These are phyloP conservation scores for Colletotrichum karsti DNA, from an alignment of 2,329 filamentous ascomycete species.

Conservation along the genomic window DNA sequence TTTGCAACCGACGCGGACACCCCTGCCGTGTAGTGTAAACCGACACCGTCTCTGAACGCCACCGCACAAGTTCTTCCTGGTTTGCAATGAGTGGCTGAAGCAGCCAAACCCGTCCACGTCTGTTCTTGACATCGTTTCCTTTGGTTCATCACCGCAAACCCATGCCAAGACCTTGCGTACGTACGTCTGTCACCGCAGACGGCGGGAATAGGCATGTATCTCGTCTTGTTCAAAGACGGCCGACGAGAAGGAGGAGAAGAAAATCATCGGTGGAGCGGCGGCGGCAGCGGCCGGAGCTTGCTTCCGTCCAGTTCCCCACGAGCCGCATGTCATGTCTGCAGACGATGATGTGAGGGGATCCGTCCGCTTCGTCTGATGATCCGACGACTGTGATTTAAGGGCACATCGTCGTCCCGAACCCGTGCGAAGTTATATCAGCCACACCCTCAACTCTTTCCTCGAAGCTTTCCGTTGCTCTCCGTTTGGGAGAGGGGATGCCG, in stretches of 20 bases:
- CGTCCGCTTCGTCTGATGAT: slow-evolving; percentile 4
- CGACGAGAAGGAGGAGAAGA: no score
- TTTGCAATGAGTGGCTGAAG: background rate
- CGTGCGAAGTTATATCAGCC: background rate
- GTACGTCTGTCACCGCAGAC: background rate
- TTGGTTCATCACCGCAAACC: background rate
- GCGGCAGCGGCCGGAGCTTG: background rate
- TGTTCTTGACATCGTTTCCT: background rate
- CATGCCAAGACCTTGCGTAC: background rate
- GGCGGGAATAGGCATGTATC: background rate
- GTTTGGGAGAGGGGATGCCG: background rate
- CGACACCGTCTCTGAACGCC: no score
- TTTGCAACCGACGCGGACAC: no score
- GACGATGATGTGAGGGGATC: background rate
- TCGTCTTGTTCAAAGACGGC: background rate
- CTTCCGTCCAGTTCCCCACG: background rate
- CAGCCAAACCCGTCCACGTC: background rate
- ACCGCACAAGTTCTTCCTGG: background rate
- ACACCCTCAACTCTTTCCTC: background rate
- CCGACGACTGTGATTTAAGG: slow-evolving; percentile 7
- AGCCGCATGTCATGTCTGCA: background rate
- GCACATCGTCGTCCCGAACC: background rate
- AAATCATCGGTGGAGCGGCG: background rate
- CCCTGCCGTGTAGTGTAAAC: background rate
- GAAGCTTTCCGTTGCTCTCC: background rate